phyloP scores from a whole-genome alignment of 2,329 filamentous ascomycete genomes.

The Dryadomyces sulphureus region DNA sequence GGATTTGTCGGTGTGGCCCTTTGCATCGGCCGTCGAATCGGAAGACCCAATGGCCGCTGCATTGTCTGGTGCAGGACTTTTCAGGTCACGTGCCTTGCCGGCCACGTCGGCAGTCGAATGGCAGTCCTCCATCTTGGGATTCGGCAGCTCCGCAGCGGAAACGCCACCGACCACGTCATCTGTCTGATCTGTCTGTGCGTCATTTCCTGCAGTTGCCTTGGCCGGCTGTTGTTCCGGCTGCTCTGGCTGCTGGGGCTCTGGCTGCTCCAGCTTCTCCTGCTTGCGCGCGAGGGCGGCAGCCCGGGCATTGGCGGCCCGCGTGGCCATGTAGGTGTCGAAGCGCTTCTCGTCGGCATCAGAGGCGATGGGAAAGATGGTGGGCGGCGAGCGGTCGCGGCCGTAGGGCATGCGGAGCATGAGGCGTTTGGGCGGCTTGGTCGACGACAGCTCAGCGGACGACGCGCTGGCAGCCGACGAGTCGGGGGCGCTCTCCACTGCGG shows the following conservation, averaged over 20 bases:
- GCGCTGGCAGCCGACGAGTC: not conserved
- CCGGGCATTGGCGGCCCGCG: not conserved
- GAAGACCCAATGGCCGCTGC: not conserved
- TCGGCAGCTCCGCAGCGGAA: not conserved
- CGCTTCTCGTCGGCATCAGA: constrained; percentile 7
- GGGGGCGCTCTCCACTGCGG: not conserved
- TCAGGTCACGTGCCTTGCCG: not conserved
- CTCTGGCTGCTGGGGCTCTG: not conserved
- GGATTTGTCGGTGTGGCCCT: not conserved
- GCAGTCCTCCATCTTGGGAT: not conserved
- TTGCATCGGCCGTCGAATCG: not conserved
- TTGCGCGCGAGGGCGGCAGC: too few species aligned
- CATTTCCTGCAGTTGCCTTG: not conserved
- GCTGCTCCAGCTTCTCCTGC: not conserved
- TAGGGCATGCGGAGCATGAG: constrained; percentile 8
- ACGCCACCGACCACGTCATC: not conserved
- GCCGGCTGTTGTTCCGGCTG: not conserved
- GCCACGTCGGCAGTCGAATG: not conserved
- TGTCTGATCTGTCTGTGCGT: not conserved
- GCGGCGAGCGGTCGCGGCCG: constrained; percentile 6
- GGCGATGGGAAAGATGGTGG: constrained; percentile 4
- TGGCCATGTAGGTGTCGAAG: constrained; percentile 4
- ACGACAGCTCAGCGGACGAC: not conserved
- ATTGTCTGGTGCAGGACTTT: not conserved
- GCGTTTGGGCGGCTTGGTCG: not conserved